Evolutionary conservation across 345 rosid genomes (phyloP).

Genomic region (Erucastrum elatum): DNA sequence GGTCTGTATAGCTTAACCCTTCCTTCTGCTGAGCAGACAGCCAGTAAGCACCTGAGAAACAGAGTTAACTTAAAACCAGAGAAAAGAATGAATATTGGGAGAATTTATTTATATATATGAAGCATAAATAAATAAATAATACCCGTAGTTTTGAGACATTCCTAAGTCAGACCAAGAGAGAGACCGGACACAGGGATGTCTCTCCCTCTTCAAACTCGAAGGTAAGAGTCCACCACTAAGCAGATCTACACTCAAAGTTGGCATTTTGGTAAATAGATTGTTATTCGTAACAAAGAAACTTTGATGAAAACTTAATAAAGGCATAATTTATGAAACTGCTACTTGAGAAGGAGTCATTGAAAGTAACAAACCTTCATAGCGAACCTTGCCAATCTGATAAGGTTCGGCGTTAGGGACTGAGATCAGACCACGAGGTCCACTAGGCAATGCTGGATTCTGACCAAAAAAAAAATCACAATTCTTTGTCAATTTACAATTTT

Average conservation of each 20-base stretch:
- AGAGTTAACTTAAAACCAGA: constrained; percentile 1
- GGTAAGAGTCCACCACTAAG: constrained; percentile 60
- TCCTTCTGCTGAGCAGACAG: constrained; percentile 83
- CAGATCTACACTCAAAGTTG: constrained; percentile 49
- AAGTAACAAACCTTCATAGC: constrained; percentile 52
- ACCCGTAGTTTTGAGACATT: constrained; percentile 35
- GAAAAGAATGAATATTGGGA: not conserved
- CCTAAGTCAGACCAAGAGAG: constrained; percentile 94
- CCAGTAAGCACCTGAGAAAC: constrained; percentile 72
- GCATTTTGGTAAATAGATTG: not conserved
- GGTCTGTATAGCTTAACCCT: constrained; percentile 78
- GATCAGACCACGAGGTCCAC: constrained; percentile 86
- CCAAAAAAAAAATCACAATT: not conserved
- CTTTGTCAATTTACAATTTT: not conserved
- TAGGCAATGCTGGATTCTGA: constrained; percentile 85
- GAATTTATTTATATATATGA: not conserved
- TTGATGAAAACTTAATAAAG: too few relatives aligned
- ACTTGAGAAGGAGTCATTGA: not conserved
- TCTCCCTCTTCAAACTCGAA: constrained; percentile 63
- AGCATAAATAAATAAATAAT: not conserved
- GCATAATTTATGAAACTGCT: not conserved
- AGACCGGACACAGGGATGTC: constrained; percentile 65
- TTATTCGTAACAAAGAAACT: too few relatives aligned
- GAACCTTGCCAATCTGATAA: constrained; percentile 61
- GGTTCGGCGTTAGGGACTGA: constrained; percentile 53